These are phyloP conservation scores for Chlamydomonas asymmetrica DNA, from an alignment of 139 green algal genomes.

Conservation along the genomic window DNA sequence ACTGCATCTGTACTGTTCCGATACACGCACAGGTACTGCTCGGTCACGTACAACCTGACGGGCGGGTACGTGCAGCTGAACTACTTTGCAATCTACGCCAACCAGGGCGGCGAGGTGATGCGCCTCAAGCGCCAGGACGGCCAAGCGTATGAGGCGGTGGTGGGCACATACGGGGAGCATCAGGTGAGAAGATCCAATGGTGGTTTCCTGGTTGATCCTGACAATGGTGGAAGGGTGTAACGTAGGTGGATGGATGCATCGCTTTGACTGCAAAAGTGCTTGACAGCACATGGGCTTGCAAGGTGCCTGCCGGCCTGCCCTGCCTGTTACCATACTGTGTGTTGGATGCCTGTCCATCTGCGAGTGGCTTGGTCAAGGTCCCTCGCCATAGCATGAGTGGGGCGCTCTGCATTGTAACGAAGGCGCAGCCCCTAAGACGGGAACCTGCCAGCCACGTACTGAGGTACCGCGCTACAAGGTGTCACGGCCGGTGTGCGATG, in stretches of 20 bases:
- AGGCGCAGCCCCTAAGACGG: too few relatives aligned
- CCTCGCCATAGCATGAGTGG: not conserved
- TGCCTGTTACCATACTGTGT: not conserved
- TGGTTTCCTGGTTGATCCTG: too few relatives aligned
- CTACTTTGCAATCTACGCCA: not conserved
- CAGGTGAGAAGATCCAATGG: too few relatives aligned
- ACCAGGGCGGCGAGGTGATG: not conserved
- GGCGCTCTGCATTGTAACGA: not conserved
- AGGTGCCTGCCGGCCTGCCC: not conserved
- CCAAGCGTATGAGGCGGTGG: not conserved
- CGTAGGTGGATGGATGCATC: too few relatives aligned
- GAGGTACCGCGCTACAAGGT: too few relatives aligned
- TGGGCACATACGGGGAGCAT: not conserved
- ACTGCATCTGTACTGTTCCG: too few relatives aligned
- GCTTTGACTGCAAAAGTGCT: not conserved
- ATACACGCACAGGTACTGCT: too few relatives aligned
- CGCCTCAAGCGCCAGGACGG: not conserved
- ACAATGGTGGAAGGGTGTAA: too few relatives aligned
- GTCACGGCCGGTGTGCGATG: too few relatives aligned
- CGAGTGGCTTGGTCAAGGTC: not conserved
- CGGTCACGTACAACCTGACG: too few relatives aligned
- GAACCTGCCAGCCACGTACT: too few relatives aligned
- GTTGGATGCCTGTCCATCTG: too few relatives aligned
- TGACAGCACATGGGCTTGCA: not conserved
- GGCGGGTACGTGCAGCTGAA: not conserved